These are phyloP conservation scores for Apostasia ramifera DNA, from an alignment of 106 monocot species.

Conservation along the genomic window DNA sequence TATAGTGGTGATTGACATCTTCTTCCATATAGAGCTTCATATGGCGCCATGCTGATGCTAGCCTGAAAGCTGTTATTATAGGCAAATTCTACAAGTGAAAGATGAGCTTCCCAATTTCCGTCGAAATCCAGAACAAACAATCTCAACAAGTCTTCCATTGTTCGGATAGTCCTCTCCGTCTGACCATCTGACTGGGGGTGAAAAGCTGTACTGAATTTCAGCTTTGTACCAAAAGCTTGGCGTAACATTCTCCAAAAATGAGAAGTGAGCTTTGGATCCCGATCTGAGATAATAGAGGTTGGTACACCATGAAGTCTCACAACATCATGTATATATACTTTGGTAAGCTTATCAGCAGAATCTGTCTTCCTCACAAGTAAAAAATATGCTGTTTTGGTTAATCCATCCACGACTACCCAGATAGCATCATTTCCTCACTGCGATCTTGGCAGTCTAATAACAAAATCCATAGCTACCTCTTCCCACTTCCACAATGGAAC, in stretches of 20 bases:
- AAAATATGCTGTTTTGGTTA: too few relatives aligned
- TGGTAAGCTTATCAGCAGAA: not conserved
- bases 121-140: not conserved
- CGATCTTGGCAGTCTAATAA: too few relatives aligned
- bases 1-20: too few relatives aligned
- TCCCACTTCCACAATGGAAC: too few relatives aligned
- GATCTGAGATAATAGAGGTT: not conserved
- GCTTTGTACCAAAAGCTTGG: not conserved
- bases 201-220: not conserved
- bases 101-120: not conserved
- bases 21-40: too few relatives aligned
- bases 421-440: too few relatives aligned
- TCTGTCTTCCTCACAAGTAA: too few relatives aligned
- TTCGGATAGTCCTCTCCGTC: not conserved
- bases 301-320: not conserved
- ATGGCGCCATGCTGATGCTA: too few relatives aligned
- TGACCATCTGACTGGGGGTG: not conserved
- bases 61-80: too few relatives aligned
- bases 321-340: not conserved
- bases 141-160: not conserved
- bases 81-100: not conserved
- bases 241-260: not conserved
- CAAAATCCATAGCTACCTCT: too few relatives aligned
- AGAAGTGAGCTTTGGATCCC: not conserved
- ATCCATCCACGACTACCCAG: not conserved